Conservation (phyloP, 441 rosid genomes). For the Populus tomentosa region DNA sequence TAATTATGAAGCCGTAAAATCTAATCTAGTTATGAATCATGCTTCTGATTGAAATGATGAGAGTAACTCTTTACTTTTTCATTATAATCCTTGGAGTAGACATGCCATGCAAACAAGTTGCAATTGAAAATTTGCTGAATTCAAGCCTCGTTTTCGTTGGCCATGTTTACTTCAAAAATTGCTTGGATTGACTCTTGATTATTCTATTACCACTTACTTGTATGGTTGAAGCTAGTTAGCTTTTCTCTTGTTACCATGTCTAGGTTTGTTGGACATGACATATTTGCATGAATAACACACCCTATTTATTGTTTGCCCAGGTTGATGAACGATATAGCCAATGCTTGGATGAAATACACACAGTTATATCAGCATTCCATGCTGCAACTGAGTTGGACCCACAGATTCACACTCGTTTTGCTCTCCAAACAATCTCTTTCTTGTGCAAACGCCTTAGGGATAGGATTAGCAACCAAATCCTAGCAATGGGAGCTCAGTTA, state of each 20-base stretch:
- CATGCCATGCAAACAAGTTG: not conserved
- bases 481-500: conserved; percentile 49
- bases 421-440: conserved; percentile 62
- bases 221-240: not conserved
- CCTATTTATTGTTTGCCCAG: conserved; percentile 26
- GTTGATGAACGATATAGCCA: conserved; percentile 82
- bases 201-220: not conserved
- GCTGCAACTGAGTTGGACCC: conserved; percentile 91
- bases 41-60: not conserved
- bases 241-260: not conserved
- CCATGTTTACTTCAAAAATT: not conserved
- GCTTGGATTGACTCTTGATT: no score
- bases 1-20: not conserved
- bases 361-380: conserved; percentile 84
- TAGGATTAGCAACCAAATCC: conserved; percentile 80
- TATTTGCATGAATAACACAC: not conserved
- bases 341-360: conserved; percentile 84
- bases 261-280: not conserved
- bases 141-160: not conserved
- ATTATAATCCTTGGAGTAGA: not conserved
- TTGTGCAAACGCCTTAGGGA: conserved; percentile 71
- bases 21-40: not conserved
- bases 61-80: not conserved
- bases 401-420: conserved; percentile 66
- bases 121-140: not conserved